Evolutionary conservation across 352 stramenopile species (phyloP), one percentile per base, ranked within the genome.

Genomic region (Globisporangium splendens): DNA sequence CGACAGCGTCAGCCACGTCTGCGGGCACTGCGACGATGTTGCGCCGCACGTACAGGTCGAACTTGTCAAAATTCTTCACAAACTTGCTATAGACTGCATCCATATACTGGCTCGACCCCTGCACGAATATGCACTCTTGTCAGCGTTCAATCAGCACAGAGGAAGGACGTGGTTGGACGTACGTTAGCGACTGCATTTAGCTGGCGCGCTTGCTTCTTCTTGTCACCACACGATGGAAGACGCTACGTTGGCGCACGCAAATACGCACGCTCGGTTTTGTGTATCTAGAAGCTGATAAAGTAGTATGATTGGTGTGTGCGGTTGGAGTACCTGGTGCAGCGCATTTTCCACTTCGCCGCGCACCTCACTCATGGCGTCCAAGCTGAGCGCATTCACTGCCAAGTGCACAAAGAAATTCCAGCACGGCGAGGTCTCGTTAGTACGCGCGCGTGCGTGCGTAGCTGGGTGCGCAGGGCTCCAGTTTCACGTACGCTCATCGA

Each of bases 31-130:
- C 70, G 33, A 91, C 79, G 39, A 93, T 87, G 54, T 91, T 93
- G 59, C 83, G 80, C 0, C 76, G 66, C 61, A 91, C 70, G 46
- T 93, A 93, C 10, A 91, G 60, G 58, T 91, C 83, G 49, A 93
- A 88, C 61, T 93, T 93, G 68, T 88, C 79, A 58, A 93, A 93
- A 59, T 93, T 93, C 58, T 86, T 89, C 38, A 79, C 73, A 47
- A 93, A 89, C n/a, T 66, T 69, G 18, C 58, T 63, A 54, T 86
- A 70, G 10, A 93, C 72, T 28, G 75, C 71, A 13, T 68, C 38
- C 68, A 91, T 90, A 54, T 88, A 92, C 50, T 77, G 72, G 31
- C 54, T 75, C 11, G 79, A 78, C 33, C 74, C 65, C 79, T 92
- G 28, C 3, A 12, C 28, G 7, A 35, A 11, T 4, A 35, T 35